Evolutionary conservation across 805 yeast species (phyloP).

Genomic region (Yarrowia sp.): DNA sequence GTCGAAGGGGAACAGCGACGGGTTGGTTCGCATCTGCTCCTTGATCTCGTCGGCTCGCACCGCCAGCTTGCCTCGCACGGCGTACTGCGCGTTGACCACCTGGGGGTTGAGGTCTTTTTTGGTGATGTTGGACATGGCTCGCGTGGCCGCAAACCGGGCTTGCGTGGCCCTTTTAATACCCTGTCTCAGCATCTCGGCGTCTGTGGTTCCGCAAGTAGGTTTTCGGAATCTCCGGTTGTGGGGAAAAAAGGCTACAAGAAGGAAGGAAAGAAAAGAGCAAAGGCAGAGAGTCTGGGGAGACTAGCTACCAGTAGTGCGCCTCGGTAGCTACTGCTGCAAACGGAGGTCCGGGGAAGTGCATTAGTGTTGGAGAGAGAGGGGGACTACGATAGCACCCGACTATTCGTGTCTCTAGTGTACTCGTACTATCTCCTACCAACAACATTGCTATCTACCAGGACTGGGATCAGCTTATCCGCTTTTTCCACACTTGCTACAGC

Average conservation of each 20-base stretch:
- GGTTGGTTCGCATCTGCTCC: constrained; percentile 59
- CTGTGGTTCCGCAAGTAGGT: background rate
- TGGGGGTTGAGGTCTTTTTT: constrained; percentile 68
- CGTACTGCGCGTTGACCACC: constrained; percentile 88
- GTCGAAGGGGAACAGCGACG: constrained; percentile 74
- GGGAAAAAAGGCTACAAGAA: constrained; percentile 1
- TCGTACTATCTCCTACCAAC: too few relatives aligned
- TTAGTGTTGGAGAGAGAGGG: too few relatives aligned
- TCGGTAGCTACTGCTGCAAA: background rate
- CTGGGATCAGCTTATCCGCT: too few relatives aligned
- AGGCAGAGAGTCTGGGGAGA: too few relatives aligned
- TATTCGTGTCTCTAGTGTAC: too few relatives aligned
- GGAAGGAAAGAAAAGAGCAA: background rate
- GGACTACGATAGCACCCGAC: too few relatives aligned
- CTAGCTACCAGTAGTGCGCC: too few relatives aligned
- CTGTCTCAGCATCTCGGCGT: constrained; percentile 19
- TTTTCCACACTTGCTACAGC: too few relatives aligned
- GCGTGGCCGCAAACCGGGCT: background rate
- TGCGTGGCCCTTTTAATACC: constrained; percentile 9
- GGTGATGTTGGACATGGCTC: background rate
- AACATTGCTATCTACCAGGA: too few relatives aligned
- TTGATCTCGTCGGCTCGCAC: constrained; percentile 86
- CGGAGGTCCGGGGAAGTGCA: background rate
- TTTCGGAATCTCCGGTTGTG: background rate
- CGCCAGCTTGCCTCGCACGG: constrained; percentile 96